Evolutionary conservation across 2,329 filamentous ascomycete genomes (phyloP).

Genomic region (Pyrenophora graminea): DNA sequence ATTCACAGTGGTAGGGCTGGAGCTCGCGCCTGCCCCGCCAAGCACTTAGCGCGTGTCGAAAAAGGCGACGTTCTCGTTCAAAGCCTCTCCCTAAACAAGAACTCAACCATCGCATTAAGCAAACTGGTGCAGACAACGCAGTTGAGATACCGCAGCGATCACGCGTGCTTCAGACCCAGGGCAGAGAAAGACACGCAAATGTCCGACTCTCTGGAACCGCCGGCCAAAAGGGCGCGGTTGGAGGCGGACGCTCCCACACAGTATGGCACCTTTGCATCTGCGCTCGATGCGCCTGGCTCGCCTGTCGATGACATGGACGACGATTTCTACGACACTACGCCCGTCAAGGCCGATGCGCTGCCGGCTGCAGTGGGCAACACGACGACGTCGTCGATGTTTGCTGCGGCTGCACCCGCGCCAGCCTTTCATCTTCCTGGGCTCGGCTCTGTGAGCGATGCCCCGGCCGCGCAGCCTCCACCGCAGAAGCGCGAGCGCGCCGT

Average conservation of each 20-base stretch:
- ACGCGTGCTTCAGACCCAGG: conserved; percentile 31
- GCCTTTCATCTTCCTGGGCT: conserved; percentile 43
- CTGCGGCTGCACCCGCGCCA: conserved; percentile 30
- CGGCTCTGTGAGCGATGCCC: conserved; percentile 34
- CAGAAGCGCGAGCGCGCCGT: conserved; percentile 17
- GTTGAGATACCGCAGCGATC: conserved; percentile 31
- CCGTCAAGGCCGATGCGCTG: conserved; percentile 33
- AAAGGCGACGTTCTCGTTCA: conserved; percentile 32
- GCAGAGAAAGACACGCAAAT: conserved; percentile 34
- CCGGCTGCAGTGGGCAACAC: conserved; percentile 21
- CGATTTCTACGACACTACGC: conserved; percentile 45
- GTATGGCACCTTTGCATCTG: conserved; percentile 40
- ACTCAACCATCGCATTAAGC: conserved; percentile 31
- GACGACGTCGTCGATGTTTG: conserved; percentile 21
- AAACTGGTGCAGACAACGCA: conserved; percentile 35
- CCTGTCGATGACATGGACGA: conserved; percentile 48
- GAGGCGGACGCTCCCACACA: conserved; percentile 42
- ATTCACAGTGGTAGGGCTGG: conserved; percentile 23
- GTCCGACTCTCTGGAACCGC: conserved; percentile 45
- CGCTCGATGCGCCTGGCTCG: conserved; percentile 44
- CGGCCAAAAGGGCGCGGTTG: conserved; percentile 49
- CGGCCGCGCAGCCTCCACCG: conserved; percentile 24
- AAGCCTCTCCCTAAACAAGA: conserved; percentile 18
- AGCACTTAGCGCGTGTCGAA: conserved; percentile 31
- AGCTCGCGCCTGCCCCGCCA: conserved; percentile 22